These are phyloP conservation scores for Epichloe aotearoae DNA, from an alignment of 2,329 filamentous ascomycete genomes.

Conservation along the genomic window DNA sequence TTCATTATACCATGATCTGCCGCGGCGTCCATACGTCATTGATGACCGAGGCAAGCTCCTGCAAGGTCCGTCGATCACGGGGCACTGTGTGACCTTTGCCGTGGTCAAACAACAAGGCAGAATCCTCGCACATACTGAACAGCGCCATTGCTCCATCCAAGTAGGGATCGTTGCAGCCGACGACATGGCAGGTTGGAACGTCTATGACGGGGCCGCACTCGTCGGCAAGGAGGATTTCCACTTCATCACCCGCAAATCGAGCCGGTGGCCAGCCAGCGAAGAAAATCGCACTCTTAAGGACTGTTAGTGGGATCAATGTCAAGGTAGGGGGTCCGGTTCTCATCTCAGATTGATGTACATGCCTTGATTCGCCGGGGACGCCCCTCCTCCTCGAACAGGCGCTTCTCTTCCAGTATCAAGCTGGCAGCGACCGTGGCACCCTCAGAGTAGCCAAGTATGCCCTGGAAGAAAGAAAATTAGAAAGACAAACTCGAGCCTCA, in stretches of 20 bases:
- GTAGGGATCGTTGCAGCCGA: constrained; percentile 42
- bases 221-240: constrained; percentile 29
- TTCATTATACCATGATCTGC: not conserved
- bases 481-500: not conserved
- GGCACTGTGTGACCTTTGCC: constrained; percentile 51
- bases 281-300: constrained; percentile 20
- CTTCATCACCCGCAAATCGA: constrained; percentile 20
- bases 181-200: constrained; percentile 35
- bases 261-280: constrained; percentile 38
- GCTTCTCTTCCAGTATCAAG: constrained; percentile 31
- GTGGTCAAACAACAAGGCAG: constrained; percentile 45
- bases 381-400: not conserved
- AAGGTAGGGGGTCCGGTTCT: too few relatives aligned
- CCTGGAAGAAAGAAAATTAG: constrained; percentile 11
- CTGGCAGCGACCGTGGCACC: constrained; percentile 40
- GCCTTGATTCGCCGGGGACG: constrained; percentile 21
- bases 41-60: constrained; percentile 17
- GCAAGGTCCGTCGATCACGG: constrained; percentile 32
- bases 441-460: constrained; percentile 45
- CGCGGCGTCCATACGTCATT: not conserved
- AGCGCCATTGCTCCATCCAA: constrained; percentile 43
- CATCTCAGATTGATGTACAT: constrained; percentile 11
- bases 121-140: constrained; percentile 45
- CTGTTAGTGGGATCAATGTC: not conserved
- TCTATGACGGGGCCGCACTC: constrained; percentile 32